Percentiles rank a stretch among this genome's conserved stretches.
Evolutionary conservation across 352 stramenopile genomes (phyloP).

Genomic region (Globisporangium orthogonon): DNA sequence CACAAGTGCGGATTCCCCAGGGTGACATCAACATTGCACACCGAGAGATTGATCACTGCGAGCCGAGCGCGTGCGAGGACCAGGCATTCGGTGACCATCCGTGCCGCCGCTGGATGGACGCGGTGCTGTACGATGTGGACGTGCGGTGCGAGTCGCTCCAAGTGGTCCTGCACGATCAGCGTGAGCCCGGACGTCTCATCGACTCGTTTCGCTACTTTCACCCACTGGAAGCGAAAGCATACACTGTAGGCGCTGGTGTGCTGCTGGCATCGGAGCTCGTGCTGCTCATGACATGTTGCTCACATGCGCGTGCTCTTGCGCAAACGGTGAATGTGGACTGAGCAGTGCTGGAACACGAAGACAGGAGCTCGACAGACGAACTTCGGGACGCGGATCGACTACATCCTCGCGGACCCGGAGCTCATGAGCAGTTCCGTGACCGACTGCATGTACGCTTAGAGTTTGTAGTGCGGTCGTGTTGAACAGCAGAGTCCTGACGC

Average conservation of each 20-base stretch:
- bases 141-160: neutral
- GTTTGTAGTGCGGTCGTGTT: neutral
- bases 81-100: conserved; percentile 50
- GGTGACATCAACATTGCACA: conserved; percentile 84
- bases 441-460: conserved; percentile 45
- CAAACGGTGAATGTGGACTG: neutral
- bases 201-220: conserved; percentile 82
- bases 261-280: neutral
- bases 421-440: conserved; percentile 39
- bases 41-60: conserved; percentile 74
- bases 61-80: conserved; percentile 29
- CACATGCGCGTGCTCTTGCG: neutral
- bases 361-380: conserved; percentile 86
- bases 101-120: conserved; percentile 63
- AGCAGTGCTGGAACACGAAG: conserved; percentile 82
- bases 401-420: conserved; percentile 68
- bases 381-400: conserved; percentile 89
- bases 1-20: conserved; percentile 14
- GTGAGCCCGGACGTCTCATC: conserved; percentile 30
- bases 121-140: conserved; percentile 7
- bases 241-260: conserved; percentile 41
- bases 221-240: conserved; percentile 62
- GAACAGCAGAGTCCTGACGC: neutral
- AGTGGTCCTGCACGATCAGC: neutral
- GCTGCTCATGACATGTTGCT: neutral